Evolutionary conservation across 176 grass and related monocot species (phyloP).

Genomic region (Oryza meyeriana): DNA sequence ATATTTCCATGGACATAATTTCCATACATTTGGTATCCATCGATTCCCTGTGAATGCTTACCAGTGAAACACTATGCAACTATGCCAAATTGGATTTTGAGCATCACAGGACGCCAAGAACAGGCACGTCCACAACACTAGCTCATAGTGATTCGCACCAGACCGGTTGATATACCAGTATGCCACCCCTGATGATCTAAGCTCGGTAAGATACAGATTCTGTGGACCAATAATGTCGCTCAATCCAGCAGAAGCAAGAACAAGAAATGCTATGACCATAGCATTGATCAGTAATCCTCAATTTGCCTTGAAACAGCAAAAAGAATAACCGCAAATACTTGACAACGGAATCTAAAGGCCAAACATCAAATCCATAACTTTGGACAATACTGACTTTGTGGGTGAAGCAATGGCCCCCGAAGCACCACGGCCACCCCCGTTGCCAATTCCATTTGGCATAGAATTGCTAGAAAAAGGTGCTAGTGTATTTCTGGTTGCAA

Average conservation of each 20-base stretch:
- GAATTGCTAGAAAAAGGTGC: constrained; percentile 40
- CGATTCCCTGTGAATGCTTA: background rate
- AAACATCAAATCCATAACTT: constrained; percentile 90
- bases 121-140: too few relatives aligned
- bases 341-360: constrained; percentile 45
- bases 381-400: constrained; percentile 65
- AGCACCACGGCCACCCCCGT: constrained; percentile 14
- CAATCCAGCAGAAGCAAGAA: background rate
- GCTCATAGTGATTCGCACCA: background rate
- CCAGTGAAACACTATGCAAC: background rate
- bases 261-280: background rate
- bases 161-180: background rate
- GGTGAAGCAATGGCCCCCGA: constrained; percentile 79
- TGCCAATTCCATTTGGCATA: constrained; percentile 42
- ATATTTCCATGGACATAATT: background rate
- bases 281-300: background rate
- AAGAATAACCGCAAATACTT: background rate
- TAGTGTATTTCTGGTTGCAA: constrained; percentile 20
- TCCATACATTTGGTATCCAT: background rate
- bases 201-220: background rate
- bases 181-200: background rate
- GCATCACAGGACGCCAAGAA: too few relatives aligned
- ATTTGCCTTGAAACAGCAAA: background rate
- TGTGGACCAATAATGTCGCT: background rate
- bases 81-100: too few relatives aligned